These are phyloP conservation scores for Haplosporangium sp. DNA, from an alignment of 371 early-diverging fungal species.

Conservation along the genomic window DNA sequence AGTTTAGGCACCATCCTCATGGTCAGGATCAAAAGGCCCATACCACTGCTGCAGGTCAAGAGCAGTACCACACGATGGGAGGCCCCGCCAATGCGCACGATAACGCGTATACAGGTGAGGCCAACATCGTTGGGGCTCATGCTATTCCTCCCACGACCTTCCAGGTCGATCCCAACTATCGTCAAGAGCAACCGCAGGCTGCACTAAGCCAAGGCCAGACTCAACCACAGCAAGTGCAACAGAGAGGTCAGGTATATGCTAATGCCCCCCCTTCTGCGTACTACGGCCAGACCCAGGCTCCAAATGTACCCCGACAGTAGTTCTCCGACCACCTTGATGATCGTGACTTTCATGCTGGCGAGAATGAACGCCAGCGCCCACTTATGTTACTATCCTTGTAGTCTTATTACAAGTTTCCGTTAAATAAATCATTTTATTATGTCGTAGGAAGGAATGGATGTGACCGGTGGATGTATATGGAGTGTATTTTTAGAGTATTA, in stretches of 20 bases:
- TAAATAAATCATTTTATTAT: no score
- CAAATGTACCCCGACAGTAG: background rate
- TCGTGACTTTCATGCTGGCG: background rate
- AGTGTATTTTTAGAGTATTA: no score
- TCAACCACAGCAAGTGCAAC: background rate
- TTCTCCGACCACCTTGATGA: background rate
- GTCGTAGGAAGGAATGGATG: no score
- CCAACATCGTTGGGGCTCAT: slow-evolving; percentile 27
- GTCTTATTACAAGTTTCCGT: no score
- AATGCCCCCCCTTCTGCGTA: background rate
- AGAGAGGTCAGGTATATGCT: no score
- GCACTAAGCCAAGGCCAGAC: background rate
- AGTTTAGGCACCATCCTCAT: slow-evolving; percentile 18
- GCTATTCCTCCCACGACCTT: slow-evolving; percentile 39
- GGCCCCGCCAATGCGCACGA: slow-evolving; percentile 17
- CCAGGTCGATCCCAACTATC: slow-evolving; percentile 9
- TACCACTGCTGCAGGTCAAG: background rate
- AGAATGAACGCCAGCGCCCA: background rate
- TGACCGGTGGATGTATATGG: no score
- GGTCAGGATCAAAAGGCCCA: background rate
- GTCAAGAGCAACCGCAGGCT: background rate
- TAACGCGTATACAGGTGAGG: slow-evolving; percentile 28
- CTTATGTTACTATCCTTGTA: background rate
- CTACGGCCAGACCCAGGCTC: background rate
- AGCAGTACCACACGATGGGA: slow-evolving; percentile 19